A percentile compares a stretch with the other conserved stretches of the same genome.
Conservation (phyloP, 768 basidiomycete genomes). For the Suillus occidentalis region DNA sequence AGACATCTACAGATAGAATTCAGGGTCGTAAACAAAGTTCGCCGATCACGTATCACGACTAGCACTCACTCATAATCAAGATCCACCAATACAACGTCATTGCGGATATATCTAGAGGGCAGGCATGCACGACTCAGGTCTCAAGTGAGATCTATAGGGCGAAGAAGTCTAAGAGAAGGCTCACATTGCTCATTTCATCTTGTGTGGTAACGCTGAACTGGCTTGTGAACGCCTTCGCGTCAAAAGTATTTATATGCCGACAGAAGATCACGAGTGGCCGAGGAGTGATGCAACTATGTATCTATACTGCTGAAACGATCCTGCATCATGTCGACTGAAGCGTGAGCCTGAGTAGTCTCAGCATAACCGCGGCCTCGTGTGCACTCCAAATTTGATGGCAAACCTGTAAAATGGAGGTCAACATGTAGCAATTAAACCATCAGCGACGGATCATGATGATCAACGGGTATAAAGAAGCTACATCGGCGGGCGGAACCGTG, state of each 20-base stretch:
- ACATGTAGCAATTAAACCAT: background rate
- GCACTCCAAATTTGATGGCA: background rate
- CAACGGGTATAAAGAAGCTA: background rate
- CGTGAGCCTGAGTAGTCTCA: background rate
- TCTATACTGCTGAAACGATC: background rate
- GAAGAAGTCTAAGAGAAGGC: background rate
- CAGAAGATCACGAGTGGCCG: background rate
- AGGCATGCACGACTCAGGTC: background rate
- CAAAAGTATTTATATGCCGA: background rate
- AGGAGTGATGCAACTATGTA: background rate
- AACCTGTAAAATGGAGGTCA: background rate
- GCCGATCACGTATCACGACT: background rate
- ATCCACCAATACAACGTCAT: background rate
- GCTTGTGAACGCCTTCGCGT: background rate
- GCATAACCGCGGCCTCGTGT: background rate
- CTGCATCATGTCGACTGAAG: background rate
- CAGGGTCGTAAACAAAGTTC: conserved; percentile 1
- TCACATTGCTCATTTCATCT: background rate
- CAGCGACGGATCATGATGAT: conserved; percentile 1
- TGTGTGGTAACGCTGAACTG: background rate
- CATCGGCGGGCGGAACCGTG: background rate
- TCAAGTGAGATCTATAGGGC: background rate
- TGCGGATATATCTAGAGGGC: background rate
- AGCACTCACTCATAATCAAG: background rate
- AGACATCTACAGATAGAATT: background rate